Percentiles rank a stretch among this genome's conserved stretches.
phyloP scores from a whole-genome alignment of 2,329 filamentous ascomycete genomes.

The Emericellopsis cladophorae region DNA sequence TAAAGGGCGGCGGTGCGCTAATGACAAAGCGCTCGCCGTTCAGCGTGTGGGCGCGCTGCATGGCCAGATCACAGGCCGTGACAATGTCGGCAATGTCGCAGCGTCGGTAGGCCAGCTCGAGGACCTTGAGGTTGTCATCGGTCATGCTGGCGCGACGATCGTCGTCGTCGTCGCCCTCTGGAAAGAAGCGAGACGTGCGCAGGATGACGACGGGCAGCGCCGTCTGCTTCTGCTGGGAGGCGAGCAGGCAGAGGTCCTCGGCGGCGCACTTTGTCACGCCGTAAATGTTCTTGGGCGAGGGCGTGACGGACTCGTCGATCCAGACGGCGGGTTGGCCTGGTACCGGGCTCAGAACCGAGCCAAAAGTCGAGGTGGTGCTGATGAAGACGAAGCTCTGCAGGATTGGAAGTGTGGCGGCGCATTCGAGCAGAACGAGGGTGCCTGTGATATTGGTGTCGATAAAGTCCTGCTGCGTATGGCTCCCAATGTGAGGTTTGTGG shows the following conservation, averaged over 20 bases:
- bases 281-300: constrained; percentile 33
- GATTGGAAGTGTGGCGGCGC: constrained; percentile 11
- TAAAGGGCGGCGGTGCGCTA: constrained; percentile 27
- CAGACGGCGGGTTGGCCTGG: constrained; percentile 24
- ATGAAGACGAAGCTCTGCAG: constrained; percentile 27
- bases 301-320: constrained; percentile 27
- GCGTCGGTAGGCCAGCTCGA: constrained; percentile 32
- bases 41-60: constrained; percentile 17
- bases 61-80: constrained; percentile 23
- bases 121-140: constrained; percentile 32
- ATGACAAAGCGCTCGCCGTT: constrained; percentile 28
- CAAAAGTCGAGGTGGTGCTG: constrained; percentile 33
- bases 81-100: constrained; percentile 31
- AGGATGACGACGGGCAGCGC: constrained; percentile 27
- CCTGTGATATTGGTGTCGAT: constrained; percentile 30
- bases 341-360: constrained; percentile 22
- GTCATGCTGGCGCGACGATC: constrained; percentile 19
- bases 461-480: constrained; percentile 28
- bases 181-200: constrained; percentile 35
- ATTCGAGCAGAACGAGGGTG: constrained; percentile 27
- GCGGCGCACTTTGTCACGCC: constrained; percentile 34
- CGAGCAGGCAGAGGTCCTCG: constrained; percentile 30
- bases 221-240: constrained; percentile 19
- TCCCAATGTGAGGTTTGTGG: constrained; percentile 33
- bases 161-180: constrained; percentile 31